phyloP scores from a whole-genome alignment of 1,284 basidiomycete genomes.

The Apiotrichum porosum region DNA sequence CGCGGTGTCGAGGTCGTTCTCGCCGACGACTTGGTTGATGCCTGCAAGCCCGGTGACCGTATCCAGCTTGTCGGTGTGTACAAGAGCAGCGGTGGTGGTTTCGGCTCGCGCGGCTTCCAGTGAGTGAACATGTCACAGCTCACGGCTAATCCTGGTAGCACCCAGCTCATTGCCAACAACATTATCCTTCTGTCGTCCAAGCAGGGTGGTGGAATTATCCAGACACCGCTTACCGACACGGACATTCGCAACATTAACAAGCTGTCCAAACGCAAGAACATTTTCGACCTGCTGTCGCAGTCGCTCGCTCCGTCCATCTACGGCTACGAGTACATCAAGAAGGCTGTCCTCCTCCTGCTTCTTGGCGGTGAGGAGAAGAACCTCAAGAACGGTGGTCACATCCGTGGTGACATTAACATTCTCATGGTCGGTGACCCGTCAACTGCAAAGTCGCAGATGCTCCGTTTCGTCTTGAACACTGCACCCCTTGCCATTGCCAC shows the following conservation, averaged over 20 bases:
- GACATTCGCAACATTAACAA: conserved; percentile 98
- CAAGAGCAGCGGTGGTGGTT: conserved; percentile 81
- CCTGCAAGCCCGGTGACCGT: conserved; percentile 95
- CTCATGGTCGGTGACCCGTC: conserved; percentile 99
- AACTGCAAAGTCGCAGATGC: conserved; percentile 94
- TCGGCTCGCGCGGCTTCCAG: conserved; percentile 86
- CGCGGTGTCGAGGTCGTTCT: conserved; percentile 94
- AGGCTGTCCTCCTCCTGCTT: conserved; percentile 84
- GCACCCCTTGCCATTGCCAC: conserved; percentile 97
- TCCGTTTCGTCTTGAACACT: conserved; percentile 93
- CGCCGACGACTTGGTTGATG: conserved; percentile 95
- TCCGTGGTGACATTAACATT: conserved; percentile 98
- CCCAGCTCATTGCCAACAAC: conserved; percentile 91
- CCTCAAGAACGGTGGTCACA: conserved; percentile 93
- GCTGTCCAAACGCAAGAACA: conserved; percentile 74
- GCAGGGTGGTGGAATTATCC: conserved; percentile 90
- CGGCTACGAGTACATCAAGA: conserved; percentile 94
- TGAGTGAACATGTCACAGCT: conserved; percentile 50
- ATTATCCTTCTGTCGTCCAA: conserved; percentile 95
- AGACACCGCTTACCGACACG: conserved; percentile 83
- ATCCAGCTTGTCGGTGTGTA: conserved; percentile 96
- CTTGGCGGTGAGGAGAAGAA: conserved; percentile 98
- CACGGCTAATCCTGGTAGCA: conserved; percentile 54
- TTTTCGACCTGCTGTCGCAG: conserved; percentile 83
- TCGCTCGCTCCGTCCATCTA: conserved; percentile 97